A percentile compares a stretch with the other conserved stretches of the same genome.
These are phyloP conservation scores for Sphaceloma murrayae DNA, from an alignment of 2,329 filamentous ascomycete species.

Conservation along the genomic window DNA sequence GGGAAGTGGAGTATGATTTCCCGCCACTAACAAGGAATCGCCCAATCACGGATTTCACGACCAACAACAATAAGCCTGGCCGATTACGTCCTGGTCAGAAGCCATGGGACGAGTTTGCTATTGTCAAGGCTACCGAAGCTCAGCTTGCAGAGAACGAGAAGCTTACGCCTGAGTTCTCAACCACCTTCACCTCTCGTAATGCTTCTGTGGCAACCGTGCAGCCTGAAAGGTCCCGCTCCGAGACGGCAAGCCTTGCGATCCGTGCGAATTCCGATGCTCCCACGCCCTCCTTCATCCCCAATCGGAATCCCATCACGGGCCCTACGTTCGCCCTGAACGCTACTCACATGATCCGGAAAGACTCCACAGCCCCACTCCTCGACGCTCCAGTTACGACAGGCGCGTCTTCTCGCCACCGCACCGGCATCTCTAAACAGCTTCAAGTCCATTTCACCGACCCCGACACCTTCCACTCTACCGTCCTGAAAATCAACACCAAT, in stretches of 20 bases:
- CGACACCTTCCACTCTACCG: slow-evolving; percentile 54
- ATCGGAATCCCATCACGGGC: slow-evolving; percentile 42
- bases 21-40: slow-evolving; percentile 66
- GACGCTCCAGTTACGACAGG: slow-evolving; percentile 36
- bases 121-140: slow-evolving; percentile 60
- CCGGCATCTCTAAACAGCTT: slow-evolving; percentile 60
- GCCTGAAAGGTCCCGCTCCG: slow-evolving; percentile 17
- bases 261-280: slow-evolving; percentile 18
- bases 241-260: slow-evolving; percentile 20
- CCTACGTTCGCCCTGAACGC: slow-evolving; percentile 40
- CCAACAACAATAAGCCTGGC: slow-evolving; percentile 61
- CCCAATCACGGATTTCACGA: slow-evolving; percentile 66
- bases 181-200: slow-evolving; percentile 10
- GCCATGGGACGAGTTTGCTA: slow-evolving; percentile 72
- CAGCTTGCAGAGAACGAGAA: slow-evolving; percentile 61
- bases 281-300: slow-evolving; percentile 31
- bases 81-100: slow-evolving; percentile 60
- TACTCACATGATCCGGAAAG: slow-evolving; percentile 36
- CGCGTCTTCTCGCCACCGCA: slow-evolving; percentile 43
- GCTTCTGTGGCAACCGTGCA: slow-evolving; percentile 12
- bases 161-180: slow-evolving; percentile 55
- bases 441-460: slow-evolving; percentile 64
- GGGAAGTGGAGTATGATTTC: slow-evolving; percentile 78
- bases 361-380: slow-evolving; percentile 33
- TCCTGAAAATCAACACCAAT: slow-evolving; percentile 64